Evolutionary conservation across 768 basidiomycete species (phyloP), one percentile per base, ranked within the genome.

Genomic region (Zangia roseola): DNA sequence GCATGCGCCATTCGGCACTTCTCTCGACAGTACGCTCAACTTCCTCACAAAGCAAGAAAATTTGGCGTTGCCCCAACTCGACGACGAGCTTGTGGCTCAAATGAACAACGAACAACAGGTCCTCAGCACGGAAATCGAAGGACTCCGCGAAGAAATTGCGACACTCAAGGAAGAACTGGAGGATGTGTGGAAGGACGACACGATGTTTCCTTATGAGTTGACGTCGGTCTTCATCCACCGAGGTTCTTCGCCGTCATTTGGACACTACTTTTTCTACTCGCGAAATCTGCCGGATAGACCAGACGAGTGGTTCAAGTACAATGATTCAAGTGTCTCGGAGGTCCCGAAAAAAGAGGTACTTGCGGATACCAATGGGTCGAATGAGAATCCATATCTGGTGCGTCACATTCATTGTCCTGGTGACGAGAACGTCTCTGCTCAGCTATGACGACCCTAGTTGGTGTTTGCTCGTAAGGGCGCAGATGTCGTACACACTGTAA

Each of bases 211-310:
- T 25, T 98, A 97, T 64, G 91, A 97, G 62, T 78, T 98, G 37
- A 92, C 91, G 0, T 90, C 91, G 10, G 95, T 97, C 17, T 98
- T 92, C 74, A 88, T 97, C 51, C 94, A 98, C 67, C 86, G 94
- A 24, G 94, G 94, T 40, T 79, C 85, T 45, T 88, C 84, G 16
- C 84, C 91, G 2, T 88, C 87, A 7, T 93, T 83, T 71, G 93
- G 93, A 4, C 94, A 97, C 64, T 97, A 97, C 69, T 98, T 93
- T 76, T 91, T 97, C 69, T 97, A 95, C 67, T 91, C 94, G 46
- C 80, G 93, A 34, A 79, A 92, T 65, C 74, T 97, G 13, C 94
- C 93, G 1, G 80, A 82, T 40, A 69, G 82, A 20, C 84, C 85
- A 10, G 87, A 97, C 49, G 76, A 79, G 37, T 97, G 94, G 91